Evolutionary conservation across 345 rosid genomes (phyloP).

Genomic region (Toxicodendron radicans): DNA sequence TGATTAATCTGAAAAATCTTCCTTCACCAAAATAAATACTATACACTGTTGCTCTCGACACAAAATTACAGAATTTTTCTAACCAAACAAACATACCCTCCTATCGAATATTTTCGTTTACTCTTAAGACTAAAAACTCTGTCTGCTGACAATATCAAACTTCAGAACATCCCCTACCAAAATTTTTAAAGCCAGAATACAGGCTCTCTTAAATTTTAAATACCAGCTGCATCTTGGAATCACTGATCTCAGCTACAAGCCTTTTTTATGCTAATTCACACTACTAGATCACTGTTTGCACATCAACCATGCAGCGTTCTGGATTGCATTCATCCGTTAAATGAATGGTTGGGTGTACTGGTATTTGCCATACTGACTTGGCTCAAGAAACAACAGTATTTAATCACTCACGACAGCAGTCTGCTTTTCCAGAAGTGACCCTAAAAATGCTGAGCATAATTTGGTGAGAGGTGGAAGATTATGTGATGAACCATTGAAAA

Average conservation of each 20-base stretch:
- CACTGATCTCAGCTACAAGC: neutral
- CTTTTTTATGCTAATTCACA: neutral
- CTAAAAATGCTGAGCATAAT: slow-evolving; percentile 68
- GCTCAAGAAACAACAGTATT: slow-evolving; percentile 1
- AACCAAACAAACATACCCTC: neutral
- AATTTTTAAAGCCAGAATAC: slow-evolving; percentile 6
- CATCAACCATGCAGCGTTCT: slow-evolving; percentile 1
- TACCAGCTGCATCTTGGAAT: neutral
- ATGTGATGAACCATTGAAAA: slow-evolving; percentile 80
- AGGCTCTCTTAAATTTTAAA: slow-evolving; percentile 8
- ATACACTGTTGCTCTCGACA: neutral
- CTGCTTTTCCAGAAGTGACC: slow-evolving; percentile 76
- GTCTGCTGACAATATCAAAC: no score
- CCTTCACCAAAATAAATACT: neutral
- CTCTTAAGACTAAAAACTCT: neutral
- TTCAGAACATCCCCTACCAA: neutral
- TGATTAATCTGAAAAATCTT: neutral
- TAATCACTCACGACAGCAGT: slow-evolving; percentile 45
- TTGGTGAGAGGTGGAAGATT: slow-evolving; percentile 80
- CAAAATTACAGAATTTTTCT: neutral
- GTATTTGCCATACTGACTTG: neutral
- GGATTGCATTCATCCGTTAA: neutral
- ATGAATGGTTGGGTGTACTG: neutral
- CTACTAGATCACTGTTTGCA: neutral
- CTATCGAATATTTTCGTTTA: neutral